phyloP scores from a whole-genome alignment of 2,329 filamentous ascomycete genomes.

The Didymosphaeria variabile region DNA sequence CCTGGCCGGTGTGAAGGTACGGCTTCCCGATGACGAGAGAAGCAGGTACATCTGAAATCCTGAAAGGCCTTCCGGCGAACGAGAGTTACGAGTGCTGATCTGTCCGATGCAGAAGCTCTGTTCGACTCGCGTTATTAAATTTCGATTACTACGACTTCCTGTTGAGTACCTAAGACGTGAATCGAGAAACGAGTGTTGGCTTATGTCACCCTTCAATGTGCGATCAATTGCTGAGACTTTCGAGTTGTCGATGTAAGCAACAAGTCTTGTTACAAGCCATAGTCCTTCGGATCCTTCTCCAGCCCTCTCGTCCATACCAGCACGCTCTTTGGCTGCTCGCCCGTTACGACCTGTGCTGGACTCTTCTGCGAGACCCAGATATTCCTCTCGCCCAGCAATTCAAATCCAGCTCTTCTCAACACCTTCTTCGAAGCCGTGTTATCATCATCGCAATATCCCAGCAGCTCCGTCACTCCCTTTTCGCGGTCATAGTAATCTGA shows the following conservation, averaged over 20 bases:
- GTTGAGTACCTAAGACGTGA: neutral
- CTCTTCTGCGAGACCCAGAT: neutral
- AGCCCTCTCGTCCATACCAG: neutral
- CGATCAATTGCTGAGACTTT: neutral
- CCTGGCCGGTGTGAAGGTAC: too few relatives aligned
- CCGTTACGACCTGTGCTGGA: neutral
- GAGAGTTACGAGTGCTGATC: too few relatives aligned
- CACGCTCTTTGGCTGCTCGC: neutral
- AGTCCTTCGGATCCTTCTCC: constrained; percentile 5
- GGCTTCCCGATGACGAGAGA: too few relatives aligned
- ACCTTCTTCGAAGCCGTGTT: constrained; percentile 5
- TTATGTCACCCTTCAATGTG: neutral
- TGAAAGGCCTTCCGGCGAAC: too few relatives aligned
- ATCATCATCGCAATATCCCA: constrained; percentile 9
- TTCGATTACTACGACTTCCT: too few relatives aligned
- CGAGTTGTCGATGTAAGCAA: neutral
- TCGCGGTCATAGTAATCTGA: neutral
- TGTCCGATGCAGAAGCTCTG: too few relatives aligned
- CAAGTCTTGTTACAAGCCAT: neutral
- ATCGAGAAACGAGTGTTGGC: neutral
- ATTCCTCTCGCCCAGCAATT: neutral
- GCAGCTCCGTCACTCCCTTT: constrained; percentile 7
- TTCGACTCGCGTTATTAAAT: too few relatives aligned
- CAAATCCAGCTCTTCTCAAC: constrained; percentile 1
- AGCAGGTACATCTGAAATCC: too few relatives aligned